A percentile compares a stretch with the other conserved stretches of the same genome.
Conservation (phyloP, 129 eudicot genomes). For the Arctium minus region DNA sequence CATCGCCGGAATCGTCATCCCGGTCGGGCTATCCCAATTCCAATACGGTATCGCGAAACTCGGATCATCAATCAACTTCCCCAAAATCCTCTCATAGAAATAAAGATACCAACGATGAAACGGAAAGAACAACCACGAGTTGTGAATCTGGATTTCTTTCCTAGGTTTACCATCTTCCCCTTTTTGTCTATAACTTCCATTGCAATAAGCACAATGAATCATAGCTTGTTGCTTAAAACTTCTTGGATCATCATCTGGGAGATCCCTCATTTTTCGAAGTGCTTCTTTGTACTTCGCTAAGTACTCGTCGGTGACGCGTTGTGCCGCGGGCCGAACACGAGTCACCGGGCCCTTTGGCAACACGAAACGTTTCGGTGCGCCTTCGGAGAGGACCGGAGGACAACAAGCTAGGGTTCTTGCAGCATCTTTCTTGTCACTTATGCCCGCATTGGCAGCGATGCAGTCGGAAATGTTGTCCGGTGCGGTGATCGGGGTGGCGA, state of each 20-base stretch:
- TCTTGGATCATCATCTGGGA: constrained; percentile 35
- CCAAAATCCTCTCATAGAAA: constrained; percentile 29
- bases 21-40: constrained; percentile 22
- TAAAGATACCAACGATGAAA: constrained; percentile 34
- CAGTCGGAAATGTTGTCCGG: neutral
- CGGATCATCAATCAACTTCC: constrained; percentile 27
- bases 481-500: neutral
- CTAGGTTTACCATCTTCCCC: neutral
- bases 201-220: constrained; percentile 47
- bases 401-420: neutral
- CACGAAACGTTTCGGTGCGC: neutral
- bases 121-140: constrained; percentile 32
- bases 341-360: neutral
- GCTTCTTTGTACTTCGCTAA: constrained; percentile 9
- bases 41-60: constrained; percentile 28
- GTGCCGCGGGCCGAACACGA: constrained; percentile 20
- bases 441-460: neutral
- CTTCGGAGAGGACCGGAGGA: constrained; percentile 1
- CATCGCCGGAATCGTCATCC: constrained; percentile 21
- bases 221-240: constrained; percentile 38
- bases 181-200: constrained; percentile 22
- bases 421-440: neutral
- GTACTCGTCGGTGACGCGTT: neutral
- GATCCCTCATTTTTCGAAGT: constrained; percentile 20
- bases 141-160: constrained; percentile 28